Percentiles rank a stretch among this genome's conserved stretches.
phyloP scores from a whole-genome alignment of 176 grass and related monocot genomes.

The Zea luxurians region DNA sequence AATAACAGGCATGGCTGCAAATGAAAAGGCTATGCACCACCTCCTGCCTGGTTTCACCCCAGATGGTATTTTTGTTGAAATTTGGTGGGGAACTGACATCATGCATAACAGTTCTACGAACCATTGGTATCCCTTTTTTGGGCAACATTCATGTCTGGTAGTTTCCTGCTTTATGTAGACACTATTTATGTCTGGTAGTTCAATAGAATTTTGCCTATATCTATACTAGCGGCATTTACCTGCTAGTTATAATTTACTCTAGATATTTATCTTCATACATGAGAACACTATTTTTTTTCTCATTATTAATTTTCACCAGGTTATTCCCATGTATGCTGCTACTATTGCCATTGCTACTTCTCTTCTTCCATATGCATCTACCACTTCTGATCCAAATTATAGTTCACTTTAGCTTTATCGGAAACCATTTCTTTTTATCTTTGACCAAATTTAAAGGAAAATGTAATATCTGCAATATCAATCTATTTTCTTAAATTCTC shows the following conservation, averaged over 20 bases:
- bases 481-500: not conserved
- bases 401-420: not conserved
- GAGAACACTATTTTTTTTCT: not conserved
- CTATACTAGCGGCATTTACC: not conserved
- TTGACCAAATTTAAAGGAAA: not conserved
- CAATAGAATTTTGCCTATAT: not conserved
- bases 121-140: not conserved
- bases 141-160: conserved; percentile 1
- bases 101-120: conserved; percentile 1
- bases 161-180: not conserved
- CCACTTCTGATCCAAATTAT: not conserved
- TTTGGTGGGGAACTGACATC: not conserved
- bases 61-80: not conserved
- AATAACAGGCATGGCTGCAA: too few relatives aligned
- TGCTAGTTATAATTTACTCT: conserved; percentile 8
- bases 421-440: not conserved
- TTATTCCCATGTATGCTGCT: conserved; percentile 33
- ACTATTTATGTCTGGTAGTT: conserved; percentile 23
- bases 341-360: not conserved
- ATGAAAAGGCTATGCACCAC: too few relatives aligned
- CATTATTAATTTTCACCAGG: conserved; percentile 16
- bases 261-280: conserved; percentile 1
- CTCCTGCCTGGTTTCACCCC: too few relatives aligned
- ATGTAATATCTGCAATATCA: not conserved
- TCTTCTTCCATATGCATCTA: conserved; percentile 13